A percentile compares a stretch with the other conserved stretches of the same genome.
These are phyloP conservation scores for Lactifluus subvellereus DNA, from an alignment of 768 basidiomycete genomes.

Conservation along the genomic window DNA sequence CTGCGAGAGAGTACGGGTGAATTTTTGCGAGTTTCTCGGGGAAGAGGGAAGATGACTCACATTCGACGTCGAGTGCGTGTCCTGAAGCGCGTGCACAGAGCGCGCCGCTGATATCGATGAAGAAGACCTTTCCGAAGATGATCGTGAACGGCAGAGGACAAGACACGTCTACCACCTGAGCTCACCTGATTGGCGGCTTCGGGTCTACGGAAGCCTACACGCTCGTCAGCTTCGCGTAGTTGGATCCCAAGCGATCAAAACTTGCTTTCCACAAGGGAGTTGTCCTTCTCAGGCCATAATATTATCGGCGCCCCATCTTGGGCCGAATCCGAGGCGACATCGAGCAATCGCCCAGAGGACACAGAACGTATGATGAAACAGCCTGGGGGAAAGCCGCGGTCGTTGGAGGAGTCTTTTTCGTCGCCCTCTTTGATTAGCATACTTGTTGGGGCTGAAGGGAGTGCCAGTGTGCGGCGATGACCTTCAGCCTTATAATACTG, in stretches of 20 bases:
- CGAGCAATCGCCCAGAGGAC: constrained; percentile 49
- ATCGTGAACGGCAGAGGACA: neutral
- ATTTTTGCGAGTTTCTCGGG: neutral
- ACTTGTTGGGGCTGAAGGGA: neutral
- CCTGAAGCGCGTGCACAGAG: constrained; percentile 75
- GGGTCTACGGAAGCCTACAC: constrained; percentile 57
- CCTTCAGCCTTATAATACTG: neutral
- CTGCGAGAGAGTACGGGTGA: constrained; percentile 33
- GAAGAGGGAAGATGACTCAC: constrained; percentile 33
- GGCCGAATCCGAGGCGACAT: constrained; percentile 46
- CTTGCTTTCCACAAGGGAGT: constrained; percentile 70
- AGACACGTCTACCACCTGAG: neutral
- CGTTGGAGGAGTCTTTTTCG: constrained; percentile 5
- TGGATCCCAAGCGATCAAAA: neutral
- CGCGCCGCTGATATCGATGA: constrained; percentile 70
- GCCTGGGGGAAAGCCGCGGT: constrained; percentile 37
- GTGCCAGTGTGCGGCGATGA: neutral
- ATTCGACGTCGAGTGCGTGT: constrained; percentile 77
- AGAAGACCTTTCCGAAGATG: constrained; percentile 56
- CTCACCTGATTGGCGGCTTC: constrained; percentile 69
- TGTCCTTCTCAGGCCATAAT: constrained; percentile 70
- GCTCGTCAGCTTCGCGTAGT: neutral
- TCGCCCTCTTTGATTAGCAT: constrained; percentile 10
- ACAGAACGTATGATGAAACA: constrained; percentile 60
- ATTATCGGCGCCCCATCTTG: constrained; percentile 60